A percentile compares a stretch with the other conserved stretches of the same genome.
These are phyloP conservation scores for Selaginella tamariscina DNA, from an alignment of 75 land plant species.

Conservation along the genomic window DNA sequence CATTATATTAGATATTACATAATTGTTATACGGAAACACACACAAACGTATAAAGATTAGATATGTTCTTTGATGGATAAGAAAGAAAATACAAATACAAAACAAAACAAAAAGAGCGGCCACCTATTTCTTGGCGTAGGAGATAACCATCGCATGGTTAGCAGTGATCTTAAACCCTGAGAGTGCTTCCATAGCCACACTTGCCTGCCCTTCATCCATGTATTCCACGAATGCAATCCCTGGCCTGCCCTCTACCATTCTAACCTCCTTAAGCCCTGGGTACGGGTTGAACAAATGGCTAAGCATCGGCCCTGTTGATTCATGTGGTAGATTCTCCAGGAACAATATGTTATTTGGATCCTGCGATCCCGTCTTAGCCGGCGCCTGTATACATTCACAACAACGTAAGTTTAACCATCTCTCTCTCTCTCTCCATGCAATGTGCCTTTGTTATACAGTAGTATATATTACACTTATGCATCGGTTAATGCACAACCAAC, in stretches of 20 bases:
- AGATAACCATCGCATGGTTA: conserved; percentile 8
- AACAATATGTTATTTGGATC: conserved; percentile 6
- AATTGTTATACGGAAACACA: no score
- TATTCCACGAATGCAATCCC: conserved; percentile 11
- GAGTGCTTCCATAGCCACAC: background rate
- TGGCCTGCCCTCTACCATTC: conserved; percentile 6
- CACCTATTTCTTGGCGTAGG: conserved; percentile 6
- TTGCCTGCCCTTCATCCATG: conserved; percentile 4
- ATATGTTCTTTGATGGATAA: no score
- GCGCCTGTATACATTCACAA: background rate
- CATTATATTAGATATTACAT: no score
- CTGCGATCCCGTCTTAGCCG: background rate
- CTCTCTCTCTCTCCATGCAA: no score
- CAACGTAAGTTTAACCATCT: background rate
- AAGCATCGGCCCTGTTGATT: background rate
- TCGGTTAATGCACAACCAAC: background rate
- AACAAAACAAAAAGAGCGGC: no score
- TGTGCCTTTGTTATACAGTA: no score
- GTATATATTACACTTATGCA: no score
- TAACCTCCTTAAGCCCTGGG: conserved; percentile 7
- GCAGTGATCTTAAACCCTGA: background rate
- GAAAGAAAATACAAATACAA: no score
- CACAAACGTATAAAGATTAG: no score
- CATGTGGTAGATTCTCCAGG: conserved; percentile 5
- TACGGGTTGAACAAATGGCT: background rate